phyloP scores from a whole-genome alignment of 192 early-diverging fungal genomes.

The Entomortierella parvispora region DNA sequence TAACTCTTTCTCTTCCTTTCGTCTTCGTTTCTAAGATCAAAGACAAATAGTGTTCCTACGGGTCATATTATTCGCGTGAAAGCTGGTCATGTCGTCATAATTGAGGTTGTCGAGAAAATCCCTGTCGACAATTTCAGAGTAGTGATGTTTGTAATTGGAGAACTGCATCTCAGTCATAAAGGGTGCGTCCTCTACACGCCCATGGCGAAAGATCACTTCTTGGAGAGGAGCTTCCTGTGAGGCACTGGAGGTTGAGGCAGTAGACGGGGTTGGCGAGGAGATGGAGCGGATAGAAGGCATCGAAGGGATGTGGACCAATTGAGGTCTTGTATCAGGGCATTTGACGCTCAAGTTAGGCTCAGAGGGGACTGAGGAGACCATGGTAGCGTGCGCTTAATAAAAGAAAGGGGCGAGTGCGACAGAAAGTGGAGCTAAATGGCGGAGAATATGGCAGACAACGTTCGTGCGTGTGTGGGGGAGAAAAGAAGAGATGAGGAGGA shows the following conservation, averaged over 20 bases:
- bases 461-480: no score
- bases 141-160: slow-evolving; percentile 42
- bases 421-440: no score
- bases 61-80: slow-evolving; percentile 24
- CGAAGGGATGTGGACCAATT: slow-evolving; percentile 12
- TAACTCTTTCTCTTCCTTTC: background rate
- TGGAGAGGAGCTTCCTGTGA: slow-evolving; percentile 1
- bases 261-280: background rate
- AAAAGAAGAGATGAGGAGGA: no score
- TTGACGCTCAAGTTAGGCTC: no score
- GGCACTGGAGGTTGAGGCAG: background rate
- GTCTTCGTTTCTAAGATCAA: background rate
- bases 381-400: no score
- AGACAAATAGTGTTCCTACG: no score
- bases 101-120: slow-evolving; percentile 23
- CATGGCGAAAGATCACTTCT: slow-evolving; percentile 35
- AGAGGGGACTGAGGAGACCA: no score
- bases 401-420: no score
- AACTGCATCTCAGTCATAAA: slow-evolving; percentile 43
- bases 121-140: background rate
- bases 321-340: no score
- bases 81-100: slow-evolving; percentile 8
- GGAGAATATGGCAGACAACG: no score
- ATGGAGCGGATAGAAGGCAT: slow-evolving; percentile 18
- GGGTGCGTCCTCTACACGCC: slow-evolving; percentile 25